Evolutionary conservation across 202 grass and related monocot species (phyloP).

Genomic region (Dendrocalamus latiflorus): DNA sequence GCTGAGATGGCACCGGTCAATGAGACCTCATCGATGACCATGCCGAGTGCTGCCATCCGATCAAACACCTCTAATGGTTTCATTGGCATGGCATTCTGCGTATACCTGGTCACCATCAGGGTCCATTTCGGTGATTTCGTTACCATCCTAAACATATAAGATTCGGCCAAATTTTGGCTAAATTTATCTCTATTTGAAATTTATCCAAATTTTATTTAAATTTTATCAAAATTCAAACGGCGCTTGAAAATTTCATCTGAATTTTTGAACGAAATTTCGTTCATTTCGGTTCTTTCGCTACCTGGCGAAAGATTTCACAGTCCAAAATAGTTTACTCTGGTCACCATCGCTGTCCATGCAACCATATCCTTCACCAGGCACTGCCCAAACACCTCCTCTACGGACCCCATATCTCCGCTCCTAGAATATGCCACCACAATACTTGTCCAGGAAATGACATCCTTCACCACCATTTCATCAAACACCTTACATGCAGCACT

Average conservation of each 20-base stretch:
- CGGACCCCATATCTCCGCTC: conserved; percentile 34
- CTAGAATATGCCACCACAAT: conserved; percentile 53
- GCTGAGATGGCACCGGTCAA: conserved; percentile 54
- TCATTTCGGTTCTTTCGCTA: too few relatives aligned
- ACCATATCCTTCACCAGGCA: conserved; percentile 55
- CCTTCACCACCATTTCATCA: conserved; percentile 48
- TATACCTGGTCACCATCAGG: too few relatives aligned
- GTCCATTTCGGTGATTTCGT: too few relatives aligned
- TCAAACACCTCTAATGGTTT: conserved; percentile 50
- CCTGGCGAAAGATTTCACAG: too few relatives aligned
- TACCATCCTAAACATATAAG: too few relatives aligned
- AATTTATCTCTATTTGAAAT: too few relatives aligned
- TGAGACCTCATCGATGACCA: conserved; percentile 54
- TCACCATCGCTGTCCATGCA: conserved; percentile 70
- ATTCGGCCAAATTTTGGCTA: too few relatives aligned
- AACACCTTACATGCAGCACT: conserved; percentile 45
- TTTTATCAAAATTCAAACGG: too few relatives aligned
- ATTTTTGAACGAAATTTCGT: too few relatives aligned
- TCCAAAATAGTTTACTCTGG: too few relatives aligned
- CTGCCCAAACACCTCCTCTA: conserved; percentile 36
- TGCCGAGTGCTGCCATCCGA: conserved; percentile 22
- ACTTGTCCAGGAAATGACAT: conserved; percentile 59
- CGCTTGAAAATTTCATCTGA: too few relatives aligned
- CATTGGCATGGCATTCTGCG: conserved; percentile 54
- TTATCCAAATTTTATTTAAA: too few relatives aligned